A percentile compares a stretch with the other conserved stretches of the same genome.
Conservation (phyloP, 805 yeast species). For the Candida khao-thaluensis region DNA sequence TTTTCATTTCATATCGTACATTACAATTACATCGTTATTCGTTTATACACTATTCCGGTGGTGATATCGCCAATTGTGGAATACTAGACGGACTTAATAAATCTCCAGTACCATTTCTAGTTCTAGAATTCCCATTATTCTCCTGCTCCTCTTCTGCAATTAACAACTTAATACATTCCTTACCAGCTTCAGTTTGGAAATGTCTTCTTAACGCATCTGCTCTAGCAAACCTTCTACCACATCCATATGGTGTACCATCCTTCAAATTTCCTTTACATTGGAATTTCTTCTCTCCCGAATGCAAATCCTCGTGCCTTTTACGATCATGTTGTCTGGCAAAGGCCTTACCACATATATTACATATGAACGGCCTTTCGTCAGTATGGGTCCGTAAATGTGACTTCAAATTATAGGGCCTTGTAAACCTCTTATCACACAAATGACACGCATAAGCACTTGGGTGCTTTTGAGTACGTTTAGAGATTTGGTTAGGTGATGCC, state of each 20-base stretch:
- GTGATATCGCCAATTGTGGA: slow-evolving; percentile 41
- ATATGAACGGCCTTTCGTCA: slow-evolving; percentile 74
- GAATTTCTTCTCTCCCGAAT: slow-evolving; percentile 71
- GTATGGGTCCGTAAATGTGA: slow-evolving; percentile 91
- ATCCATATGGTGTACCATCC: slow-evolving; percentile 51
- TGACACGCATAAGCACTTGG: slow-evolving; percentile 78
- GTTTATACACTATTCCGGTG: slow-evolving; percentile 25
- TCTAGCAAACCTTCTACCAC: slow-evolving; percentile 46
- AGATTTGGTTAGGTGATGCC: slow-evolving; percentile 55
- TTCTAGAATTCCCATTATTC: slow-evolving; percentile 12
- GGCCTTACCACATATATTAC: slow-evolving; percentile 74
- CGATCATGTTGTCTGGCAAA: slow-evolving; percentile 53
- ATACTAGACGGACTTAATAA: slow-evolving; percentile 21
- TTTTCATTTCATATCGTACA: too few relatives aligned
- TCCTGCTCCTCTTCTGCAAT: slow-evolving; percentile 43
- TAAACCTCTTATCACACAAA: slow-evolving; percentile 81
- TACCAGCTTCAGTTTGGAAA: slow-evolving; percentile 48
- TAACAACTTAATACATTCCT: slow-evolving; percentile 39
- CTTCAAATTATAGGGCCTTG: slow-evolving; percentile 89
- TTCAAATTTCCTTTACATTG: slow-evolving; percentile 67
- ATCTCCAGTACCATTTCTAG: slow-evolving; percentile 5
- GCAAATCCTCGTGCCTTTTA: slow-evolving; percentile 53
- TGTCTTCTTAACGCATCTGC: slow-evolving; percentile 47
- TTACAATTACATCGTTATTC: slow-evolving; percentile 4
- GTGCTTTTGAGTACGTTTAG: slow-evolving; percentile 62